Conservation (phyloP, 140 eudicot genomes). For the Bidens hawaiensis region DNA sequence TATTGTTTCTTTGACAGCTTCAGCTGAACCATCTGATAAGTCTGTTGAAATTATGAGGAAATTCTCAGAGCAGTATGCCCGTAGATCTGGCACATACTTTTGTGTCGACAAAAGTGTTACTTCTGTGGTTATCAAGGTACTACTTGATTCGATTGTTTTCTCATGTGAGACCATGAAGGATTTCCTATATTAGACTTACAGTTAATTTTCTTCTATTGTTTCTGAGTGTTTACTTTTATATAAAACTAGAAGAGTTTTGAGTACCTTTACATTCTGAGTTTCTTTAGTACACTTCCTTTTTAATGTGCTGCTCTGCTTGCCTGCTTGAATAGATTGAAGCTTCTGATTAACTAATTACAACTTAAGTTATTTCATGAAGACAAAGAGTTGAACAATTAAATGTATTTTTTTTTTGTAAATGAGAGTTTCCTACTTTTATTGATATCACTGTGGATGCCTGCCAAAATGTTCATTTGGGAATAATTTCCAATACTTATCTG, state of each 20-base stretch:
- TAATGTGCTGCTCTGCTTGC: background rate
- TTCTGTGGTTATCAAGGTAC: conserved; percentile 97
- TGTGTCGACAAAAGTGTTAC: conserved; percentile 97
- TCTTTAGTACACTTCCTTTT: conserved; percentile 2
- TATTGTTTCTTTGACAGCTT: conserved; percentile 10
- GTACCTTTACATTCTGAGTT: background rate
- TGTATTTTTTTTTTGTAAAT: background rate
- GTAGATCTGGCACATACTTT: conserved; percentile 87
- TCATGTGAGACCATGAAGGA: conserved; percentile 7
- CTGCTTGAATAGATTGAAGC: conserved; percentile 11
- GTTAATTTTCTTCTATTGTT: background rate
- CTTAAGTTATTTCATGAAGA: background rate
- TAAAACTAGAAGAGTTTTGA: background rate
- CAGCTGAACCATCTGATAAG: conserved; percentile 88
- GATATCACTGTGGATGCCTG: background rate
- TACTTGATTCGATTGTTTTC: background rate
- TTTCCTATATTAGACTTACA: background rate
- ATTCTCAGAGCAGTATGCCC: conserved; percentile 96
- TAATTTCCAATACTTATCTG: background rate
- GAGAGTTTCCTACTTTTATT: background rate
- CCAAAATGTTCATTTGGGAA: background rate
- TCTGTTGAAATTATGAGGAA: conserved; percentile 97
- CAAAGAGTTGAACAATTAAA: conserved; percentile 1
- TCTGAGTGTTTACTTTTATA: background rate
- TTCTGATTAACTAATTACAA: background rate